Conservation (phyloP, 257 asterid genomes). For the Cynanchum wilfordii region DNA sequence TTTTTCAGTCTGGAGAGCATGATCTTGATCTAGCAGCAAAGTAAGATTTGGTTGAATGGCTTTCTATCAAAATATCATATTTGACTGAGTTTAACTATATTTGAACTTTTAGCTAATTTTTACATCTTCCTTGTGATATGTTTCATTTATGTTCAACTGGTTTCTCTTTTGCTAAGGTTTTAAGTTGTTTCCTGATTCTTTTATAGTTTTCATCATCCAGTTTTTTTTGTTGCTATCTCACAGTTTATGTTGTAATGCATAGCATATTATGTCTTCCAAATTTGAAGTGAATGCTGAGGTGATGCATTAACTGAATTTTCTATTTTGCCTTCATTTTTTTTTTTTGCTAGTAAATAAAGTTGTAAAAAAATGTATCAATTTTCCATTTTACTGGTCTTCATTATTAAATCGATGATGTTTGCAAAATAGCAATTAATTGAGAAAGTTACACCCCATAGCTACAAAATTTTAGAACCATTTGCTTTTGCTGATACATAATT, state of each 20-base stretch:
- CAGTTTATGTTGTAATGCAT: not conserved
- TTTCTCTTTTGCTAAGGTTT: not conserved
- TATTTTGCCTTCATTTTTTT: no score
- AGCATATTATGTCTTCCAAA: not conserved
- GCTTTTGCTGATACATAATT: not conserved
- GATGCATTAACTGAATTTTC: not conserved
- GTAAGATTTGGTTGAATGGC: conserved; percentile 49
- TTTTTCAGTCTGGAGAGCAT: conserved; percentile 73
- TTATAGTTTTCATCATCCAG: not conserved
- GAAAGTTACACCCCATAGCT: not conserved
- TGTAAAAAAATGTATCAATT: not conserved
- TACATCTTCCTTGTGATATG: not conserved
- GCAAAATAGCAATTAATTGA: not conserved
- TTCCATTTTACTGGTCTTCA: not conserved
- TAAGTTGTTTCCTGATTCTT: not conserved
- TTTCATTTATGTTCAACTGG: not conserved
- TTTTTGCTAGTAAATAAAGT: not conserved
- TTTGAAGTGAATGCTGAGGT: not conserved
- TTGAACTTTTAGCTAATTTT: not conserved
- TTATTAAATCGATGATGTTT: not conserved
- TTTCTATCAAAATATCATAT: not conserved
- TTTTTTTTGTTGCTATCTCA: not conserved
- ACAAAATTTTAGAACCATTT: not conserved
- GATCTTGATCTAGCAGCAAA: conserved; percentile 86
- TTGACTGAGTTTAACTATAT: not conserved